Evolutionary conservation across 495 filamentous ascomycete species (phyloP).

Genomic region (Penicillium crystallinum): DNA sequence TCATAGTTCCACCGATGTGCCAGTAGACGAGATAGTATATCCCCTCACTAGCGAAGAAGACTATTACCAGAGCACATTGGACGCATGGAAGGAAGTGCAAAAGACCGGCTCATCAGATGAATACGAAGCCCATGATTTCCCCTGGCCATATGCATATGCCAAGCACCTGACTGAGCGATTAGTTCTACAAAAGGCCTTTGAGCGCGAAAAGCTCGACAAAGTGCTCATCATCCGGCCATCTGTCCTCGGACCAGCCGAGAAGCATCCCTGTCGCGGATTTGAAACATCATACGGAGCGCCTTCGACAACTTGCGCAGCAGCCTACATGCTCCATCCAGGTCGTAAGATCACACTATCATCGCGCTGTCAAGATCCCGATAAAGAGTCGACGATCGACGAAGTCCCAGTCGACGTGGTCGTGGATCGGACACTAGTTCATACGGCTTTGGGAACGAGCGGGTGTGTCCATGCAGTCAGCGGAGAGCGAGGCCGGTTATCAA

Average conservation of each 20-base stretch:
- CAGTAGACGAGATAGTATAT: conserved; percentile 19
- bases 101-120: conserved; percentile 19
- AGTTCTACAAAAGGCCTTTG: conserved; percentile 14
- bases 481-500: conserved; percentile 12
- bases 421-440: conserved; percentile 24
- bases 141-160: conserved; percentile 25
- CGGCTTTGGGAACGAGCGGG: conserved; percentile 17
- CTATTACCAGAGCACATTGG: conserved; percentile 7
- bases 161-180: conserved; percentile 23
- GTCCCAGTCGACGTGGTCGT: conserved; percentile 33
- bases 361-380: conserved; percentile 15
- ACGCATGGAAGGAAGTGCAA: conserved; percentile 15
- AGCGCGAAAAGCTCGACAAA: conserved; percentile 16
- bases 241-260: conserved; percentile 20
- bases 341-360: conserved; percentile 17
- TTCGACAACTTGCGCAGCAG: conserved; percentile 21
- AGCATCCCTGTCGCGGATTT: conserved; percentile 20
- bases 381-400: conserved; percentile 26
- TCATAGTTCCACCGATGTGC: conserved; percentile 14
- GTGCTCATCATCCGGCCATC: conserved; percentile 25
- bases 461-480: conserved; percentile 30
- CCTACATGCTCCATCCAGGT: conserved; percentile 21
- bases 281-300: conserved; percentile 14
- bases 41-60: conserved; percentile 9
- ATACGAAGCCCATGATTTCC: conserved; percentile 22